These are phyloP conservation scores for Phytophthora tubulina DNA, from an alignment of 352 stramenopile species.

Conservation along the genomic window DNA sequence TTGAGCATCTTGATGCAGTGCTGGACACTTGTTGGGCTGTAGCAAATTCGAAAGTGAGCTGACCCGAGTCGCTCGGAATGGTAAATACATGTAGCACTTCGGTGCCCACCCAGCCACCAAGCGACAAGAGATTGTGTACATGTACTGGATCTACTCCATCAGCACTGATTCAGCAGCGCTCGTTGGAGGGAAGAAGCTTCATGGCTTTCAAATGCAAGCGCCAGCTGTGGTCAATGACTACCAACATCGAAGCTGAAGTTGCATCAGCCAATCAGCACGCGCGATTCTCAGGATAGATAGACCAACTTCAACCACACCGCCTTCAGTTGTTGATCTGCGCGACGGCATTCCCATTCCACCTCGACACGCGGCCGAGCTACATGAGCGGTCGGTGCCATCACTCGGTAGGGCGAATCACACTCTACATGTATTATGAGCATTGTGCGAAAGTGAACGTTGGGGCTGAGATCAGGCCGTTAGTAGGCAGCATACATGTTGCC, in stretches of 20 bases:
- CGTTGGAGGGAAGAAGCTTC: not conserved
- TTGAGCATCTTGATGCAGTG: conserved; percentile 33
- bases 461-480: too few relatives aligned
- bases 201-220: not conserved
- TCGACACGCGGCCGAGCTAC: too few relatives aligned
- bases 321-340: not conserved
- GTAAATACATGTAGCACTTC: not conserved
- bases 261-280: not conserved
- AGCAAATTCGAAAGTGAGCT: conserved; percentile 24
- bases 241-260: conserved; percentile 8
- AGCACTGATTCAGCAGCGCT: too few relatives aligned
- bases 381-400: too few relatives aligned
- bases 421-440: too few relatives aligned
- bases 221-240: not conserved
- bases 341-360: too few relatives aligned
- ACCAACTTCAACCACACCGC: not conserved
- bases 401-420: too few relatives aligned
- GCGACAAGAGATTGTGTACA: not conserved
- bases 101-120: not conserved
- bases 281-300: too few relatives aligned
- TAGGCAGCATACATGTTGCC: too few relatives aligned
- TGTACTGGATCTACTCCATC: not conserved
- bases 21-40: not conserved
- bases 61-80: not conserved
- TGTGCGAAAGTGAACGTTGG: too few relatives aligned